Evolutionary conservation across 2,329 filamentous ascomycete genomes (phyloP), one percentile per base, ranked within the genome.

Genomic region (Colletotrichum sansevieriae): DNA sequence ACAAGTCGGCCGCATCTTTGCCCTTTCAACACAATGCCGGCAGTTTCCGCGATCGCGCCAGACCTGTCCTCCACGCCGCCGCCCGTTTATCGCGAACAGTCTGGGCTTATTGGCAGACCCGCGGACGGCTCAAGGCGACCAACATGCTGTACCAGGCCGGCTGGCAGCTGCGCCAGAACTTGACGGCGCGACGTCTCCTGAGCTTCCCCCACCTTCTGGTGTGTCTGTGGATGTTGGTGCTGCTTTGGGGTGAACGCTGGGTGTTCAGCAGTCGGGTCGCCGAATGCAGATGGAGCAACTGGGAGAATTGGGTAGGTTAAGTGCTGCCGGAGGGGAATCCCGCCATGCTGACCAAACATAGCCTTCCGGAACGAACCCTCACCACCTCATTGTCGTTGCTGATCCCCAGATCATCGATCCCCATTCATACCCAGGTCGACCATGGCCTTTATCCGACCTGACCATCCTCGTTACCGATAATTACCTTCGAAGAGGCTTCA

Each of bases 391-490:
- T 73, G 90, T 98, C 77, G 85, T 98, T 72, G 94, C 95, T 70
- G 95, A 98, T 76, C 95, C 95, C 49, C 95, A 98, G 78, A 87
- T 98, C 67, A 94, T 96, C 75, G 95, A 98, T 79, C 93, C 94
- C 63, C 93, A 98, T 79, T 97, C 94, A n/a, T 98, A 98, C 75
- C 93, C 94, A 2, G 94, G 92, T 73, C 90, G 95, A 25, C 87
- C 87, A 8, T 89, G 87, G 85, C 84, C 86, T 29, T 75, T 90
- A 18, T 85, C 83, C 70, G 78, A 85, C 11, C 71, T 89, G 43
- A 89, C 87, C 4, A 77, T 86, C 43, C 76, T 80, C 29, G 80
- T 97, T 73, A 97, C 95, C 64, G 96, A 99, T 79, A 92, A 94
- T 76, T 99, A 98, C 80, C 87, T 99, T 71, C 90, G 91, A 46